Percentiles rank a stretch among this genome's conserved stretches.
Conservation (phyloP, 352 stramenopile genomes). For the Nothophytophthora sp. region DNA sequence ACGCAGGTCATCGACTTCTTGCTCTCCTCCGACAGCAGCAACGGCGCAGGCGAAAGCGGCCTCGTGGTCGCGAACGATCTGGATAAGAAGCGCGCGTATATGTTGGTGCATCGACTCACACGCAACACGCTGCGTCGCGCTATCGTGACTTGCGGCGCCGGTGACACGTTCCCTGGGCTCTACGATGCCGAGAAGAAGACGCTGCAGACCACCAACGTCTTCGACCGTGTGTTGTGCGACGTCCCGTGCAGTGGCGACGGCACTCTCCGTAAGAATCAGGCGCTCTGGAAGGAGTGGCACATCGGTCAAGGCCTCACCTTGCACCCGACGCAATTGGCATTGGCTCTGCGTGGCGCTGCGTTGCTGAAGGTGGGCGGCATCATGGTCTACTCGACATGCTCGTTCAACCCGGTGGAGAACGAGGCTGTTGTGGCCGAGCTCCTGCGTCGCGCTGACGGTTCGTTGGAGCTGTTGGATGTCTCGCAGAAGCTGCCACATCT, state of each 20-base stretch:
- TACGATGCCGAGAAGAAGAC: slow-evolving; percentile 41
- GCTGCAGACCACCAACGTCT: slow-evolving; percentile 83
- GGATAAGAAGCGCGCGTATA: slow-evolving; percentile 97
- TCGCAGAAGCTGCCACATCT: slow-evolving; percentile 60
- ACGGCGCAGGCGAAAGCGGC: slow-evolving; percentile 35
- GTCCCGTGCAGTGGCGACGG: slow-evolving; percentile 98
- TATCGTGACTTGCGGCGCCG: slow-evolving; percentile 94
- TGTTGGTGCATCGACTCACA: slow-evolving; percentile 95
- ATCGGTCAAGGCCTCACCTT: slow-evolving; percentile 91
- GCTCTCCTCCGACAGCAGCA: slow-evolving; percentile 21
- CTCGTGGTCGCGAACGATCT: slow-evolving; percentile 97
- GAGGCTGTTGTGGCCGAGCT: slow-evolving; percentile 98
- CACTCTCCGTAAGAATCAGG: slow-evolving; percentile 97
- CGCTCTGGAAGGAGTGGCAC: slow-evolving; percentile 94
- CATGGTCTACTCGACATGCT: slow-evolving; percentile 98
- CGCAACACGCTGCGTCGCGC: slow-evolving; percentile 80
- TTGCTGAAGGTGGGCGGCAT: slow-evolving; percentile 90
- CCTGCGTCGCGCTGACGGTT: slow-evolving; percentile 84
- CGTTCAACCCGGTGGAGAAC: slow-evolving; percentile 98
- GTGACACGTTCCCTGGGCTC: slow-evolving; percentile 93
- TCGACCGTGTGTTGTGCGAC: slow-evolving; percentile 98
- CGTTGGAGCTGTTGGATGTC: slow-evolving; percentile 91
- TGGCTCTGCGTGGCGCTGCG: slow-evolving; percentile 90
- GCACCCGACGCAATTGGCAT: slow-evolving; percentile 93
- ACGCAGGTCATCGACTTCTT: slow-evolving; percentile 96